Evolutionary conservation across 208 protist genomes (phyloP).

Genomic region (Acanthamoeba culbertsoni): DNA sequence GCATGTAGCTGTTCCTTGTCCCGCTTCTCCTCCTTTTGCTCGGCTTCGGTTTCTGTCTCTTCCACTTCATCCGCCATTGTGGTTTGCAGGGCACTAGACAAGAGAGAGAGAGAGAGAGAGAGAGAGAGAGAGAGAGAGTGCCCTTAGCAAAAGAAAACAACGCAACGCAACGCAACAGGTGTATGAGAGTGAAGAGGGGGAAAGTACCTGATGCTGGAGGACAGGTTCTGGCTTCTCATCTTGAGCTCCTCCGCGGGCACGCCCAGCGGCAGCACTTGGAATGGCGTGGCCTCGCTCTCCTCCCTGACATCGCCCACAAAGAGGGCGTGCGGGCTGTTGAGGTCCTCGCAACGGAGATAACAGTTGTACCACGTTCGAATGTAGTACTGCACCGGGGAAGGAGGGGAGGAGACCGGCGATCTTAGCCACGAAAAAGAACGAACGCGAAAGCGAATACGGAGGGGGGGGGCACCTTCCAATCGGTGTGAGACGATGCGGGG

Average conservation of each 20-base stretch:
- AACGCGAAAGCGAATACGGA: background rate
- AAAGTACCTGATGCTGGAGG: background rate
- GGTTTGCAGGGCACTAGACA: background rate
- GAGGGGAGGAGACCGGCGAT: background rate
- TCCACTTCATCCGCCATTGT: background rate
- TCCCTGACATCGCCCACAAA: background rate
- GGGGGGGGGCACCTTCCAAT: background rate
- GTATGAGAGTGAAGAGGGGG: background rate
- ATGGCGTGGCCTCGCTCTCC: background rate
- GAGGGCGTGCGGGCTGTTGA: background rate
- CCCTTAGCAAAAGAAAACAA: too few relatives aligned
- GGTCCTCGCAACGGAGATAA: background rate
- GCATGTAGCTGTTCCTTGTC: background rate
- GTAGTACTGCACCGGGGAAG: background rate
- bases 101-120: too few relatives aligned
- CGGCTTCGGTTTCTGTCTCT: background rate
- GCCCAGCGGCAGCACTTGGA: slow-evolving; percentile 2
- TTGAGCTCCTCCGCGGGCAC: background rate
- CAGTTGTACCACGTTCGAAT: slow-evolving; percentile 2
- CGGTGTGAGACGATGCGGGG: background rate
- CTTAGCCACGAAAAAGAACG: background rate
- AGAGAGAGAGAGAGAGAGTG: too few relatives aligned
- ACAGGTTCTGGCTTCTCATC: background rate
- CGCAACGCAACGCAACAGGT: background rate
- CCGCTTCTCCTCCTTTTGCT: background rate